Percentiles rank a stretch among this genome's conserved stretches.
Conservation (phyloP, 176 grass and related monocot genomes). For the Cymbopogon citratus region DNA sequence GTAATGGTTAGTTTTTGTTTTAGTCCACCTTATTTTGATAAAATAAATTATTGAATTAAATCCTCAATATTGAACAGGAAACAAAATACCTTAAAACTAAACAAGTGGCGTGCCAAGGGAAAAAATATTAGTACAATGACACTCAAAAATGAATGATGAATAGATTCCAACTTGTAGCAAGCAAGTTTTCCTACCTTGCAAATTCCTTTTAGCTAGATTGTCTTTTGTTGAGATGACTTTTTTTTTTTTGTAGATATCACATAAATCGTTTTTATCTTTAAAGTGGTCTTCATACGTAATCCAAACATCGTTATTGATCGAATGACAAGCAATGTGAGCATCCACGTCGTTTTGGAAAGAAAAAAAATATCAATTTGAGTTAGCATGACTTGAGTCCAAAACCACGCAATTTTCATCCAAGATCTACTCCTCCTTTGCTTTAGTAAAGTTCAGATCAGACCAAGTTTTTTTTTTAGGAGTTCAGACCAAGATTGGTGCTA, state of each 20-base stretch:
- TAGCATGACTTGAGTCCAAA: not conserved
- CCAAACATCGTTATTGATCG: not conserved
- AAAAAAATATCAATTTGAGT: not conserved
- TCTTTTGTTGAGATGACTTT: not conserved
- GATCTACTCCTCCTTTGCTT: not conserved
- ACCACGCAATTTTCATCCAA: not conserved
- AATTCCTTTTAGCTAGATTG: not conserved
- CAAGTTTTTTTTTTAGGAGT: too few species aligned
- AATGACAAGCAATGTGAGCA: not conserved
- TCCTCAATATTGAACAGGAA: not conserved
- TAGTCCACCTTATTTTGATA: too few species aligned
- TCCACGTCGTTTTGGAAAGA: not conserved
- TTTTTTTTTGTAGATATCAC: not conserved
- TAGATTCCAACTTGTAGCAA: not conserved
- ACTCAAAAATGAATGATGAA: not conserved
- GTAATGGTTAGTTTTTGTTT: not conserved
- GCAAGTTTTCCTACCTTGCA: not conserved
- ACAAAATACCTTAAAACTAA: not conserved
- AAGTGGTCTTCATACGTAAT: not conserved
- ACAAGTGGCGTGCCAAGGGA: not conserved
- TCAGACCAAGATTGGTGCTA: not conserved
- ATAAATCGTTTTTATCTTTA: not conserved
- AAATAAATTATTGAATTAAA: not conserved
- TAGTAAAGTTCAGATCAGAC: not conserved
- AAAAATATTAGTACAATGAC: not conserved